A percentile compares a stretch with the other conserved stretches of the same genome.
phyloP scores from a whole-genome alignment of 2,329 filamentous ascomycete species.

The Teratosphaeria viscida region DNA sequence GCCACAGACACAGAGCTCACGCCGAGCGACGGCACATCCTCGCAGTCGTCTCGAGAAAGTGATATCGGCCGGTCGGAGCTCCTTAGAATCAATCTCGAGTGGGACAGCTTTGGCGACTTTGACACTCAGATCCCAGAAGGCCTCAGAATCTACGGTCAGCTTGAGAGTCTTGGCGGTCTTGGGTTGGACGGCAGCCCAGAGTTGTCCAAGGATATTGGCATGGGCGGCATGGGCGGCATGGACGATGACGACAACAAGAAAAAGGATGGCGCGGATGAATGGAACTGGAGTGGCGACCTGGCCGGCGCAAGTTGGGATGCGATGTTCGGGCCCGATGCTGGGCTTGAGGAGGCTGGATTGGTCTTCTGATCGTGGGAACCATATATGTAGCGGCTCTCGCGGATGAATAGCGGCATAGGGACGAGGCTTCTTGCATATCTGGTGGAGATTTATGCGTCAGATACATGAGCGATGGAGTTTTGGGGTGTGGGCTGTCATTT shows the following conservation, averaged over 20 bases:
- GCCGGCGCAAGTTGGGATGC: neutral
- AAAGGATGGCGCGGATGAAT: neutral
- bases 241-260: neutral
- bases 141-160: conserved; percentile 1
- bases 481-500: neutral
- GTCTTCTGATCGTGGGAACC: neutral
- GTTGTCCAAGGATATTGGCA: neutral
- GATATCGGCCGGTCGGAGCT: conserved; percentile 35
- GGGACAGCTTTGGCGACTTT: conserved; percentile 22
- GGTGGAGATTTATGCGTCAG: neutral
- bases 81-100: conserved; percentile 28
- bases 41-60: conserved; percentile 29
- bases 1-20: conserved; percentile 15
- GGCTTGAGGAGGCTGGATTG: neutral
- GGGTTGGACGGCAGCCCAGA: neutral
- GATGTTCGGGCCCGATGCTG: neutral
- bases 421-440: neutral
- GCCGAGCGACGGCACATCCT: conserved; percentile 12
- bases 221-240: neutral
- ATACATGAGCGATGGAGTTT: neutral
- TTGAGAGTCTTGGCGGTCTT: neutral
- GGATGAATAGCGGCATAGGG: neutral
- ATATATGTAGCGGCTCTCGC: neutral
- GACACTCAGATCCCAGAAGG: conserved; percentile 17
- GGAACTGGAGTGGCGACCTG: neutral